Base-by-base conservation (phyloP, 2,329 filamentous ascomycete species). In the Alternaria ventricosa region DNA sequence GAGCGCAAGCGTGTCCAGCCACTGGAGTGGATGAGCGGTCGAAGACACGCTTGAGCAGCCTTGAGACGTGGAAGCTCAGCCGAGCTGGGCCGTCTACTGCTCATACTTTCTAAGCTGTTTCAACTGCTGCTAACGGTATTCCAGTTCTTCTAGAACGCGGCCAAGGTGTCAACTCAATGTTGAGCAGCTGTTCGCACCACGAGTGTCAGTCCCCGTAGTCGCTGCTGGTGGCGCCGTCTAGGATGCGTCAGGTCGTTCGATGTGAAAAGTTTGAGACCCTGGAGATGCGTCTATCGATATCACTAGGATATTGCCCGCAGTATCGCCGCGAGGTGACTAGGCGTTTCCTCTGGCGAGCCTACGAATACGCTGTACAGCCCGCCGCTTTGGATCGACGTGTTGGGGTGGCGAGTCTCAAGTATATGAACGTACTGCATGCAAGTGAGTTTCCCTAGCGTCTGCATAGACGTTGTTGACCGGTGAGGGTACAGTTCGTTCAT, bases 261-360 rank as follows among this genome's bases (percentile, higher is more conserved):
- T 53, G 55, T 45, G 45, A 18, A 62, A 59, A 49, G 53, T 51
- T 30, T 46, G n/a, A 41, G 46, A 51, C 60, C 47, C 43, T 33
- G 18, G n/a, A 36, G 5, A 23, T 23, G 47, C n/a, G 55, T 57
- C 55, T 54, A 20, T 54, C 41, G 46, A 23, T 47, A 36, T 49
- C 41, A 58, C 45, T 28, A 46, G 22, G 13, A 43, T 54, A 28
- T 18, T 58, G 54, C 20, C 55, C 46, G 60, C 60, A 33, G 36
- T 44, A 15, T 57, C 36, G 27, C 55, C 60, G 36, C 41, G 43
- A 43, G 20, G 22, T 46, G 27, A 45, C 55, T 58, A 54, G 55
- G 47, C 36, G 55, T 41, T 50, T 41, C 46, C 22, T 43, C 41
- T 49, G 23, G 49, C 36, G 49, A 36, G 55, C 28, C 25, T 36